Percentiles rank a stretch among this genome's conserved stretches.
phyloP scores from a whole-genome alignment of 257 asterid genomes.

The Gentiana straminea region DNA sequence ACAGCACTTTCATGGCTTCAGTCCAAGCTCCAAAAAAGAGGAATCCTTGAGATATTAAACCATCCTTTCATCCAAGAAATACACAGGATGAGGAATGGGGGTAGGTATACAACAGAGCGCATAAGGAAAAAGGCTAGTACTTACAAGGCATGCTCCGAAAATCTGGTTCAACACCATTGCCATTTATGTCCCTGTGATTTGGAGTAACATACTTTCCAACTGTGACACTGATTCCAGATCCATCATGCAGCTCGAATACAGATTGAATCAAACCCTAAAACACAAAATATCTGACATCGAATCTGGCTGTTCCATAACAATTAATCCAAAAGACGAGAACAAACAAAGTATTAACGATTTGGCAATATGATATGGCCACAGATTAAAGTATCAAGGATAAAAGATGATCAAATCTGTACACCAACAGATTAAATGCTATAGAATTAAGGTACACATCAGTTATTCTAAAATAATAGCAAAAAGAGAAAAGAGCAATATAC shows the following conservation, averaged over 20 bases:
- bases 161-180: slow-evolving; percentile 92
- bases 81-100: too few relatives aligned
- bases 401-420: neutral
- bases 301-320: neutral
- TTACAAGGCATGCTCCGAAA: slow-evolving; percentile 74
- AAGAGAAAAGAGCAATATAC: neutral
- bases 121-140: neutral
- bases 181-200: slow-evolving; percentile 74
- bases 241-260: slow-evolving; percentile 90
- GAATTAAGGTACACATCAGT: neutral
- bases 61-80: too few relatives aligned
- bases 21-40: slow-evolving; percentile 60
- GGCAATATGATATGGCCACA: too few relatives aligned
- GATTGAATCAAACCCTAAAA: slow-evolving; percentile 88
- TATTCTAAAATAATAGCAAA: too few relatives aligned
- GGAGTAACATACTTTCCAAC: slow-evolving; percentile 95
- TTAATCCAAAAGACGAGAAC: too few relatives aligned
- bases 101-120: too few relatives aligned
- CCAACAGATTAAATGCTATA: neutral
- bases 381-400: neutral
- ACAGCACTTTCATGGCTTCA: slow-evolving; percentile 52
- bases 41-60: slow-evolving; percentile 2
- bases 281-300: too few relatives aligned
- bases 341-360: too few relatives aligned
- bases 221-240: slow-evolving; percentile 92